Evolutionary conservation across 805 yeast genomes (phyloP), one percentile per base, ranked within the genome.

Genomic region (Wickerhamiella brachini): DNA sequence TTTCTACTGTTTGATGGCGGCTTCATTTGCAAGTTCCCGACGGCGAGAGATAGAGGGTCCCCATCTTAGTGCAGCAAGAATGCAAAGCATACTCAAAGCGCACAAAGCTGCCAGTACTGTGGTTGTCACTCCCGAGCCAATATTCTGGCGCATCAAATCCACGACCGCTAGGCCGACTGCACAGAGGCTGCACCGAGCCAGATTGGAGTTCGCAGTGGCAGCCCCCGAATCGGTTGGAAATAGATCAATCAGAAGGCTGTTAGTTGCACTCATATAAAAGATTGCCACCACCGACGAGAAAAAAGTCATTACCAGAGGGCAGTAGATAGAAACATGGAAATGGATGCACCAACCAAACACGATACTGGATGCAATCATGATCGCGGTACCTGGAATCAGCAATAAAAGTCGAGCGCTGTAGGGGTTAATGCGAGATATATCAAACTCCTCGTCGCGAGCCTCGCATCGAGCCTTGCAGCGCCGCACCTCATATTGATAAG

Each of bases 321-420:
- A 76, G 0, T 80, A 72, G 37, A 81, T 64, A 44, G 71, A 69
- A 4, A 73, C 71, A 26, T 68, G 64, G 23, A 66, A 65, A 34
- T 76, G 69, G 13, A 85, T 59, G 54, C 86, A 77, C 95, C 95
- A 86, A 1, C 94, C 95, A 64, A 75, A 83, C 23, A 79, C 65
- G 1, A 81, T 53, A 0, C 76, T 57, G 7, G 74, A 71, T 0
- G 70, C 71, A 29, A 64, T 56, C 3, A 75, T 60, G 5, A 77
- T 39, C 2, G 66, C 42, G 1, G 77, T 63, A 3, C 83, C 76
- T 17, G 71, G 53, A 8, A 68, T 59, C 7, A 71, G 69, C 7
- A 75, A 68, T n/a, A 70, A 67, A 10, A 83, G 59, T 54, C 93
- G 71, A 0, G 83, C 76, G 47, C 66, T 67, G 50, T 79, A 71